Evolutionary conservation across 495 filamentous ascomycete species (phyloP), one percentile per base, ranked within the genome.

Genomic region (Talaromyces borbonicus): DNA sequence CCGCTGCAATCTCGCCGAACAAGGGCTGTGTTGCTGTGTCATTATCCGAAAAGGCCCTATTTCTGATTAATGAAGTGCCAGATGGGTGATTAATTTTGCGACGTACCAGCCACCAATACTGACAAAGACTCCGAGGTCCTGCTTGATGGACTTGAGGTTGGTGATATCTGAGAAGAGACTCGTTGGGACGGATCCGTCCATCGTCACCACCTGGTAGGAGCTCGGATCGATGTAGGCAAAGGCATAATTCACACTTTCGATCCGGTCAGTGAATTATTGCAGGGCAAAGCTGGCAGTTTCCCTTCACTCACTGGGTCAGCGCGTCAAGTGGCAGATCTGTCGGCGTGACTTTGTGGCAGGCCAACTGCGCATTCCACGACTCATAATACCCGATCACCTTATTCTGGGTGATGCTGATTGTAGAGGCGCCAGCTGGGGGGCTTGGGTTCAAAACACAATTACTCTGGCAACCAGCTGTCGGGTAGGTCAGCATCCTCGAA

Each of bases 61-160:
- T 11, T n/a, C n/a, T n/a, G n/a, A n/a, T n/a, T n/a, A n/a, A n/a
- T n/a, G n/a, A n/a, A n/a, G n/a, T n/a, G n/a, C n/a, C n/a, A n/a
- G n/a, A n/a, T n/a, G n/a, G n/a, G n/a, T n/a, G n/a, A n/a, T n/a
- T n/a, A n/a, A n/a, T n/a, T n/a, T n/a, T n/a, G n/a, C n/a, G n/a
- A n/a, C 33, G 11, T 37, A 37, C 67, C 68, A 75, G 6, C 70
- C 70, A n/a, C 71, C 73, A n/a, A 73, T 48, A 5, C 58, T 47
- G 11, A 75, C 49, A 47, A 49, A 68, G 11, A 60, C 56, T 51
- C 69, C 31, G 0, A 72, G 52, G 2, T 52, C 56, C 2, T 48
- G 30, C 15, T 66, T 58, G 5, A 37, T 31, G 0, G n/a, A 3
- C 36, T 69, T 71, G 14, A 68, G 30, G 8, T 26, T 49, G 8